phyloP scores from a whole-genome alignment of 1,139 yeast genomes.

The Taiozyma onychis region DNA sequence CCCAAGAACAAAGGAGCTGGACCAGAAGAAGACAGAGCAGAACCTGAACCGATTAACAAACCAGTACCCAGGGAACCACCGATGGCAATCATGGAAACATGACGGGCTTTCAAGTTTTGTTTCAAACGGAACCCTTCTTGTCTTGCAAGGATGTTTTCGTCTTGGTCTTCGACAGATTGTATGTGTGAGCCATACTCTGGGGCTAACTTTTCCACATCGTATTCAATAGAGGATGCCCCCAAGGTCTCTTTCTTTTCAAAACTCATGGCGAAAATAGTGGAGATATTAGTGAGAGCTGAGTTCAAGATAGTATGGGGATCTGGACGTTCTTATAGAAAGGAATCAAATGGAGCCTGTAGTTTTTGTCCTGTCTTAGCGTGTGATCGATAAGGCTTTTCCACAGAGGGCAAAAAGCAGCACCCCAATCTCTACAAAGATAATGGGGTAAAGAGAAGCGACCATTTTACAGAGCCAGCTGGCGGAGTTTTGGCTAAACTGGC shows the following conservation, averaged over 20 bases:
- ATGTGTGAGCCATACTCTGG: neutral
- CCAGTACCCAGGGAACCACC: conserved; percentile 88
- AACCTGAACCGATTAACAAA: conserved; percentile 68
- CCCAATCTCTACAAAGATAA: neutral
- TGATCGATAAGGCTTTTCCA: neutral
- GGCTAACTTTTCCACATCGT: conserved; percentile 4
- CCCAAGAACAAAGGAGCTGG: conserved; percentile 74
- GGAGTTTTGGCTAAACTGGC: neutral
- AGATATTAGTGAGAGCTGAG: neutral
- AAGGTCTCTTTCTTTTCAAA: neutral
- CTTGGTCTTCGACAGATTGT: conserved; percentile 5
- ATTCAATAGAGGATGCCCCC: conserved; percentile 2
- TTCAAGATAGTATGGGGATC: neutral
- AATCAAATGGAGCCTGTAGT: neutral
- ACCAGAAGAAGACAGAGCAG: conserved; percentile 66
- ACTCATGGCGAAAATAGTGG: neutral
- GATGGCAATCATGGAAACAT: conserved; percentile 74
- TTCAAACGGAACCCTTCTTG: conserved; percentile 51
- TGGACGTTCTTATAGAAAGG: neutral
- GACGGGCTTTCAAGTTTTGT: conserved; percentile 61
- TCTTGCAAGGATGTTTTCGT: conserved; percentile 14
- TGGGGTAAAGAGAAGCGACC: neutral
- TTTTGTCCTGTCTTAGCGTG: neutral
- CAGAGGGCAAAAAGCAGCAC: neutral
- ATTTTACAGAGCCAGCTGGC: neutral